These are phyloP conservation scores for Aschersonia sp. DNA, from an alignment of 2,329 filamentous ascomycete genomes.

Conservation along the genomic window DNA sequence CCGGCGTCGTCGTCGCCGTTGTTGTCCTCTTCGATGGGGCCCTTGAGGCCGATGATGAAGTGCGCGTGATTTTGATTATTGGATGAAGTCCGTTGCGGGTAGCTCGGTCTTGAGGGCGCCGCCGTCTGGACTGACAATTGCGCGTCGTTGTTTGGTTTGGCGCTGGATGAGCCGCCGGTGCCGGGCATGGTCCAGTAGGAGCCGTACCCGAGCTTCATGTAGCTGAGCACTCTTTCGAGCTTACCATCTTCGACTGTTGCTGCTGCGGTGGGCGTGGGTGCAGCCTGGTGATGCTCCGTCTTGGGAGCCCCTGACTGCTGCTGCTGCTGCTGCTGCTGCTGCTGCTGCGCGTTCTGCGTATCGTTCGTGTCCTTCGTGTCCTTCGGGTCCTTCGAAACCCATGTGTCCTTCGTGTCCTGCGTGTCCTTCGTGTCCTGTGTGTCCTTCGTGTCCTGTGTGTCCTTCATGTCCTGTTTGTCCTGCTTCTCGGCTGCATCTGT, in stretches of 20 bases:
- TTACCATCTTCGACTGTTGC: slow-evolving; percentile 18
- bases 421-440: too few relatives aligned
- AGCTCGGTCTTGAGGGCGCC: slow-evolving; percentile 3
- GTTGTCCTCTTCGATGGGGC: slow-evolving; percentile 39
- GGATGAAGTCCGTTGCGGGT: slow-evolving; percentile 8
- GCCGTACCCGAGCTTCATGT: slow-evolving; percentile 52
- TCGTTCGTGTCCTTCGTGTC: too few relatives aligned
- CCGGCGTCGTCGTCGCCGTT: slow-evolving; percentile 9
- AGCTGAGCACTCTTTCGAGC: slow-evolving; percentile 44
- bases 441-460: too few relatives aligned
- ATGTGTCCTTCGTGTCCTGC: too few relatives aligned
- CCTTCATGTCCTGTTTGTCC: too few relatives aligned
- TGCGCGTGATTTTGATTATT: slow-evolving; percentile 22
- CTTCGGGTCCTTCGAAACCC: too few relatives aligned
- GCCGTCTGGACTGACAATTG: background rate
- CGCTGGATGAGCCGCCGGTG: background rate
- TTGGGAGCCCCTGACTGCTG: background rate
- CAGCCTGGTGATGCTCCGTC: background rate
- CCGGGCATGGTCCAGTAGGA: slow-evolving; percentile 45
- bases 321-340: background rate
- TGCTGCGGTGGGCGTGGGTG: background rate
- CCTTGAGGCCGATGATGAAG: slow-evolving; percentile 56
- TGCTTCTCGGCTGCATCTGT: too few relatives aligned
- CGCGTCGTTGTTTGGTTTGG: slow-evolving; percentile 2
- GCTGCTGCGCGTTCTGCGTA: too few relatives aligned